These are phyloP conservation scores for Boletus rufocinnamomeus DNA, from an alignment of 768 basidiomycete species.

Conservation along the genomic window DNA sequence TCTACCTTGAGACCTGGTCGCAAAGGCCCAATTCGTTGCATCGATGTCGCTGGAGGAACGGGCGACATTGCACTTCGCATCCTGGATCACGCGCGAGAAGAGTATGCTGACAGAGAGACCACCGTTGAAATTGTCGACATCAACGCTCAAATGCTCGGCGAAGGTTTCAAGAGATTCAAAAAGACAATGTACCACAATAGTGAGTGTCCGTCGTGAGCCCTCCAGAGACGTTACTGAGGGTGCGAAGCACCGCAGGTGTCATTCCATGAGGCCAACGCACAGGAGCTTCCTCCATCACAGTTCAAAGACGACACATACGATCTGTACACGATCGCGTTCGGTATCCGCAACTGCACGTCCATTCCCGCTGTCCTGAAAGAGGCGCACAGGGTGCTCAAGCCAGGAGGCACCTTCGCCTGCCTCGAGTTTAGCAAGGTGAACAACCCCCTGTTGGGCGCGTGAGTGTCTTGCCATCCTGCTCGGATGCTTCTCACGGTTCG, in stretches of 20 bases:
- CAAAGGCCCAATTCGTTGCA: conserved; percentile 72
- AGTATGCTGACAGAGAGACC: conserved; percentile 87
- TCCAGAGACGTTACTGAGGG: conserved; percentile 5
- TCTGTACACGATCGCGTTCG: conserved; percentile 98
- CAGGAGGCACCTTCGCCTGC: conserved; percentile 93
- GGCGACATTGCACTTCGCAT: conserved; percentile 96
- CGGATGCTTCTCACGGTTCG: conserved; percentile 8
- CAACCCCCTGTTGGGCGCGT: conserved; percentile 86
- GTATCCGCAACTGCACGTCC: conserved; percentile 96
- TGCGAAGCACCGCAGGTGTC: conserved; percentile 82
- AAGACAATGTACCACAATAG: conserved; percentile 99
- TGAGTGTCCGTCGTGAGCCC: conserved; percentile 40
- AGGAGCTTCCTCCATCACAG: conserved; percentile 61
- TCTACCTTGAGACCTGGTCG: conserved; percentile 73
- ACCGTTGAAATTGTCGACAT: conserved; percentile 91
- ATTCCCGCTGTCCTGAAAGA: conserved; percentile 85
- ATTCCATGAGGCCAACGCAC: conserved; percentile 93
- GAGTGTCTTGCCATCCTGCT: conserved; percentile 36
- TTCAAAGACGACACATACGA: conserved; percentile 88
- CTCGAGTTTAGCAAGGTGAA: conserved; percentile 94
- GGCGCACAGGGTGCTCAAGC: conserved; percentile 92
- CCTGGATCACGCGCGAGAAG: conserved; percentile 86
- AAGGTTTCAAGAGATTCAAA: conserved; percentile 87
- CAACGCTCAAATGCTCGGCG: conserved; percentile 93
- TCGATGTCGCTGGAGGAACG: conserved; percentile 97